Conservation (phyloP, 1,284 basidiomycete genomes). For the Phlebopus sp. region DNA sequence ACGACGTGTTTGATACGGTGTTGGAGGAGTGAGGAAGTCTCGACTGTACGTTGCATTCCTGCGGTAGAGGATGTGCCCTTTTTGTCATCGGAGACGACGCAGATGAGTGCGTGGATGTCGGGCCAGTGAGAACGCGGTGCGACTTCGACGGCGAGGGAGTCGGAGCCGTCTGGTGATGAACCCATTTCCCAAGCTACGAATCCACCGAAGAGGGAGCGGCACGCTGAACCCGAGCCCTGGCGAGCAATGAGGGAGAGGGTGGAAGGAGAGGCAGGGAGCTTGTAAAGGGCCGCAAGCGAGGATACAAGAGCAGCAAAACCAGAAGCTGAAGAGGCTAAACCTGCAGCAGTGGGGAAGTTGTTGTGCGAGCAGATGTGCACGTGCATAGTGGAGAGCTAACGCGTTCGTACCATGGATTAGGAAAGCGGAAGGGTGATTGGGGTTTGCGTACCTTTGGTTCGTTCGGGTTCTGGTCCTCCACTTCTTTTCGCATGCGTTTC, state of each 20-base stretch:
- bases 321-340: conserved; percentile 95
- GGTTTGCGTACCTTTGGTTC: conserved; percentile 60
- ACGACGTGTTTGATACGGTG: conserved; percentile 89
- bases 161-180: conserved; percentile 66
- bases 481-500: conserved; percentile 70
- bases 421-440: conserved; percentile 3
- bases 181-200: conserved; percentile 90
- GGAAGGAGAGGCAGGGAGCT: conserved; percentile 68
- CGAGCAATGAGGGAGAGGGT: conserved; percentile 91
- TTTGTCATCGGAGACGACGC: conserved; percentile 95
- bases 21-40: conserved; percentile 86
- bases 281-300: conserved; percentile 86
- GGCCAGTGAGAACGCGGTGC: conserved; percentile 91
- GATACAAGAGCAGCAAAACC: conserved; percentile 95
- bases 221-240: conserved; percentile 96
- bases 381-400: conserved; percentile 67
- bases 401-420: conserved; percentile 8
- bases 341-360: conserved; percentile 99
- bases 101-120: conserved; percentile 95
- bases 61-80: conserved; percentile 94
- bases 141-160: conserved; percentile 88
- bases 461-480: conserved; percentile 68
- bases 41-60: conserved; percentile 97
- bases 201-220: conserved; percentile 95
- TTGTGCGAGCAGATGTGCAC: conserved; percentile 94